phyloP scores from a whole-genome alignment of 2,329 filamentous ascomycete genomes.

The Neofusicoccum sp. region DNA sequence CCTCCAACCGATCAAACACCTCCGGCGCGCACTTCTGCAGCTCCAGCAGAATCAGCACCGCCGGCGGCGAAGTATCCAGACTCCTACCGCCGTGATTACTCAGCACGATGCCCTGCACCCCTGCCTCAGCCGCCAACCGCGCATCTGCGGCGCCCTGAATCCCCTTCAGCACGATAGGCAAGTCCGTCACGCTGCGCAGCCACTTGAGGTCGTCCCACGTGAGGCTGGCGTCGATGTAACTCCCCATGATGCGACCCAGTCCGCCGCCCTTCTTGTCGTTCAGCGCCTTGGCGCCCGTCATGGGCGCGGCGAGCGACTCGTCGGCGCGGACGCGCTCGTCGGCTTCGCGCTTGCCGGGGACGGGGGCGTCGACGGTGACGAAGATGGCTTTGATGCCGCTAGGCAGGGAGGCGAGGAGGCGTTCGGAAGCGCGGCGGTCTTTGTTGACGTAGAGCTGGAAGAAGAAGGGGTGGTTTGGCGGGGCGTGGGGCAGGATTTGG shows the following conservation, averaged over 20 bases:
- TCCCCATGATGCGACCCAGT: slow-evolving; percentile 60
- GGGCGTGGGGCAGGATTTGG: slow-evolving; percentile 27
- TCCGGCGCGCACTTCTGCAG: slow-evolving; percentile 41
- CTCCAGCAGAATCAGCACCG: slow-evolving; percentile 41
- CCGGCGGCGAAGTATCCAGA: slow-evolving; percentile 46
- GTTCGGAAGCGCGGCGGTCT: slow-evolving; percentile 54
- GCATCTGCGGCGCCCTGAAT: slow-evolving; percentile 46
- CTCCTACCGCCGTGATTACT: slow-evolving; percentile 58
- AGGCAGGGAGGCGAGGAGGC: slow-evolving; percentile 50
- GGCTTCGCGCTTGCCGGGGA: slow-evolving; percentile 58
- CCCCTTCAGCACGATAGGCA: slow-evolving; percentile 46
- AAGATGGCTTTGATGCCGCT: slow-evolving; percentile 58
- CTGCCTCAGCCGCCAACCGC: slow-evolving; percentile 44
- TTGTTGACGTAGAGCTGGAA: slow-evolving; percentile 67
- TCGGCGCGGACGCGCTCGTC: slow-evolving; percentile 51
- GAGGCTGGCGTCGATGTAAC: slow-evolving; percentile 60
- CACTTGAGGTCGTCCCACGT: slow-evolving; percentile 49
- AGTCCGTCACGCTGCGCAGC: slow-evolving; percentile 35
- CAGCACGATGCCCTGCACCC: slow-evolving; percentile 50
- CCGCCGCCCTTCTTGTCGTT: slow-evolving; percentile 60
- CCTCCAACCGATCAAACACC: slow-evolving; percentile 38
- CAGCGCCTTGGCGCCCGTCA: slow-evolving; percentile 52
- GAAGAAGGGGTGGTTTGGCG: slow-evolving; percentile 45
- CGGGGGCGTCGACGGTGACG: slow-evolving; percentile 61
- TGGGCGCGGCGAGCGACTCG: slow-evolving; percentile 49